Base-by-base conservation (phyloP, 192 early-diverging fungal species). In the Coemansia sp. region DNA sequence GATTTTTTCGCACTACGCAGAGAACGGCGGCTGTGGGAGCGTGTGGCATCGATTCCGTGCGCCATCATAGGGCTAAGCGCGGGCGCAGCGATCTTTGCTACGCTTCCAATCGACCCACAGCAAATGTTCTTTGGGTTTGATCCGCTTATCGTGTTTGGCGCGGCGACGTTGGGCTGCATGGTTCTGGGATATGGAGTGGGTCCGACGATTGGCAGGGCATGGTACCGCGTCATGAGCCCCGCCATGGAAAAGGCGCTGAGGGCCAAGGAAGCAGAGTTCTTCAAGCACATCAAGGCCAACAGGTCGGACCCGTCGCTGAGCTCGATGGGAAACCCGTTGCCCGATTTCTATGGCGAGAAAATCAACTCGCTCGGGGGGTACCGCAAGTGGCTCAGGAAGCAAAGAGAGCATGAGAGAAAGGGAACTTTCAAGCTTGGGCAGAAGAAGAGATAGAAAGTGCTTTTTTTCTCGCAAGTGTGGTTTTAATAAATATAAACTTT, bases 321-420 rank as follows among this genome's bases (percentile, higher is more conserved):
- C 63, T 91, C 89, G 10, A 76, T 89, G 9, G 83, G 86, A 60
- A 91, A 93, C 75, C 91, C 90, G 60, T 84, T 94, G 64, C 94
- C 94, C 18, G 93, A 95, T 83, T 97, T 90, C 73, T 97, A 95
- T 67, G 94, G 92, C 45, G 94, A 97, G 68, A 94, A 93, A 71
- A 93, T 98, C 80, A 88, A 89, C 60, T 92, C 90, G 46, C 88
- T 98, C 34, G 48, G 64, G 9, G 92, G 87, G 52, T 98, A 98
- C 73, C 87, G 94, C 46, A 73, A 77, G 38, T 98, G 95, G 95
- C 83, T 96, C 43, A 80, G 91, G 69, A 95, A 94, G 75, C 95
- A 98, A 84, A 78, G 90, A 60, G 90, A 91, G 57, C 89, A 89
- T 69, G 80, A 87, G 59, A 83, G 87, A 48, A 91, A 92, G 72